Evolutionary conservation across 306 rosid genomes (phyloP).

Genomic region (Begonia peltatifolia): DNA sequence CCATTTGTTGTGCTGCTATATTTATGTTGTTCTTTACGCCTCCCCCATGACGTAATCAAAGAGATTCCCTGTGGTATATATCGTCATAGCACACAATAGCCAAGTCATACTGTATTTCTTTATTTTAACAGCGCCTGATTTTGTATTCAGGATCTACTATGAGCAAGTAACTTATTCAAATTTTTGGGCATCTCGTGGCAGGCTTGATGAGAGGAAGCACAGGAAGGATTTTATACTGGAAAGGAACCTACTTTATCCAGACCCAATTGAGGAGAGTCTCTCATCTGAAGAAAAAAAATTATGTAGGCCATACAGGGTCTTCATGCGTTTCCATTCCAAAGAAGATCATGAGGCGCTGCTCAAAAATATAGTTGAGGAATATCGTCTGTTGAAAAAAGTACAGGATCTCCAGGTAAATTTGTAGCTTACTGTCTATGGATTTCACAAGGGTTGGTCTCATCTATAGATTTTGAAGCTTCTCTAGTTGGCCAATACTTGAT

Average conservation of each 20-base stretch:
- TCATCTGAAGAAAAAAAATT: slow-evolving; percentile 57
- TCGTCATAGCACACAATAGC: no score
- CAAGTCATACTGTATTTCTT: no score
- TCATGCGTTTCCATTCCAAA: slow-evolving; percentile 69
- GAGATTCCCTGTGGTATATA: no score
- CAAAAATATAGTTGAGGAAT: slow-evolving; percentile 54
- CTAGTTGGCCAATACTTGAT: no score
- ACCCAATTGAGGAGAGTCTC: slow-evolving; percentile 54
- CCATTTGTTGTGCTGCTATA: no score
- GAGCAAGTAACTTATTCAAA: no score
- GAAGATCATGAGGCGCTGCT: slow-evolving; percentile 56
- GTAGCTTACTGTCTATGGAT: background rate
- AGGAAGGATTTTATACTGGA: slow-evolving; percentile 65
- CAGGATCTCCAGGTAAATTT: slow-evolving; percentile 64
- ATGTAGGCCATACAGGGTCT: slow-evolving; percentile 50
- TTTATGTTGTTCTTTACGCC: no score
- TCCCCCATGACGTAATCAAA: no score
- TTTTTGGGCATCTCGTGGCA: slow-evolving; percentile 26
- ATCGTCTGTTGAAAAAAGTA: slow-evolving; percentile 48
- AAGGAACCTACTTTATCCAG: slow-evolving; percentile 62
- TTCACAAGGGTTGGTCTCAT: no score
- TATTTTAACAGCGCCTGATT: no score
- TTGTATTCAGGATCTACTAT: no score
- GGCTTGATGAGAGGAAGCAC: slow-evolving; percentile 82
- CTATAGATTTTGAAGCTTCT: no score